Evolutionary conservation across 345 rosid species (phyloP), one percentile per base, ranked within the genome.

Genomic region (Bretschneidera sinensis): DNA sequence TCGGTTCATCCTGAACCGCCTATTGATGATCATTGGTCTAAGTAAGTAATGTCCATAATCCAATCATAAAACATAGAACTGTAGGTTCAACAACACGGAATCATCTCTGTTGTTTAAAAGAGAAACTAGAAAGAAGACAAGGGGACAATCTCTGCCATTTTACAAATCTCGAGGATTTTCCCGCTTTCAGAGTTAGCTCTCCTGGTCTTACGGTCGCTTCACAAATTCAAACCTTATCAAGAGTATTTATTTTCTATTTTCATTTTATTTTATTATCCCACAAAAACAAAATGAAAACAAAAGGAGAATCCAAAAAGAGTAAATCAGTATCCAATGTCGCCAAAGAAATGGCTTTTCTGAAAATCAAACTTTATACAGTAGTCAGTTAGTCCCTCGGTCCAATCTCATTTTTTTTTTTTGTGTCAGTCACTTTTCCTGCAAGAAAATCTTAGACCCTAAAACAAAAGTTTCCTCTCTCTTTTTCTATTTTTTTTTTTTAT

Each of bases 41-140:
- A 21, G 0, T 0, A 1, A 6, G 4, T 0, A 39, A 57, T 8
- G 3, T 13, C n/a, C 16, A 65, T 56, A 65, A 17, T n/a, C 17
- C 45, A 56, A 16, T 57, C 19, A 57, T 21, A 65, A 21, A 20
- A 17, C 33, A 33, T 54, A 33, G 31, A 35, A n/a, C 51, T 6
- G 21, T 48, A 14, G 21, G 22, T 48, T n/a, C 3, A 48, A 17
- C 4, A 1, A n/a, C 21, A 48, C 21, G 11, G 20, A 20, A 48
- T 48, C 2, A 2, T 2, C 22, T n/a, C n/a, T n/a, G n/a, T n/a
- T n/a, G n/a, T n/a, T n/a, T n/a, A n/a, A n/a, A n/a, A n/a, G n/a
- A n/a, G n/a, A n/a, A n/a, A n/a, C n/a, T n/a, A 45, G 49, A 48
- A 48, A 55, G 86, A 84, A 83, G 86, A 84, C 84, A 84, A 73